phyloP scores from a whole-genome alignment of 225 moss, liverwort and hornwort genomes.

The Bryum argenteum region DNA sequence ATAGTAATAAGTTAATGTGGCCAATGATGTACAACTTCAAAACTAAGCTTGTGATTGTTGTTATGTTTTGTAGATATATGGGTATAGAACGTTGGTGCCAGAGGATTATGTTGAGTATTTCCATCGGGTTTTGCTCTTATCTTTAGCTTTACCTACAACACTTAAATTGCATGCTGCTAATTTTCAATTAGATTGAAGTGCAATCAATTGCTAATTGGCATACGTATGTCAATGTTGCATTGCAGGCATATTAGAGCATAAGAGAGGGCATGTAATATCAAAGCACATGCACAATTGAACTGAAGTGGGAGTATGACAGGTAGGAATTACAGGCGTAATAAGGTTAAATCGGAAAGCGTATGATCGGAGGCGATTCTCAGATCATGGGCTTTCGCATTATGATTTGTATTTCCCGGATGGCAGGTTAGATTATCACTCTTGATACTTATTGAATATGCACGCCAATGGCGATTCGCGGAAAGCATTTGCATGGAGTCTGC shows the following conservation, averaged over 20 bases:
- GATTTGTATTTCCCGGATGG: conserved; percentile 98
- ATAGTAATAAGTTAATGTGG: background rate
- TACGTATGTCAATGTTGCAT: background rate
- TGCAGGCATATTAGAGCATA: background rate
- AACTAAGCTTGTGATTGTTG: conserved; percentile 25
- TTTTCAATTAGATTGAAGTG: too few species aligned
- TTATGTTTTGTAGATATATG: conserved; percentile 77
- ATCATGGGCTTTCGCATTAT: conserved; percentile 85
- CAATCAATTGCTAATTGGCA: background rate
- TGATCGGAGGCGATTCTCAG: conserved; percentile 84
- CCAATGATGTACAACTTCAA: background rate
- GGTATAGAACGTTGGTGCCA: conserved; percentile 86
- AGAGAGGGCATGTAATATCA: background rate
- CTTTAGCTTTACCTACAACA: conserved; percentile 4
- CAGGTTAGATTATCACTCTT: conserved; percentile 52
- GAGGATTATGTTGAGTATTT: conserved; percentile 99
- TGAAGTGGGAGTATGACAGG: conserved; percentile 56
- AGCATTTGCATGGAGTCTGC: background rate
- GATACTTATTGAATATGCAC: too few species aligned
- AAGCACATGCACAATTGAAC: conserved; percentile 29
- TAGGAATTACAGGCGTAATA: conserved; percentile 79
- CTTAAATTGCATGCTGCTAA: background rate
- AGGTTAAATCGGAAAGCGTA: conserved; percentile 93
- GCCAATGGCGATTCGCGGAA: too few species aligned
- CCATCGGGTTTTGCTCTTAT: conserved; percentile 78